phyloP scores from a whole-genome alignment of 352 stramenopile genomes.

The Globisporangium canariense region DNA sequence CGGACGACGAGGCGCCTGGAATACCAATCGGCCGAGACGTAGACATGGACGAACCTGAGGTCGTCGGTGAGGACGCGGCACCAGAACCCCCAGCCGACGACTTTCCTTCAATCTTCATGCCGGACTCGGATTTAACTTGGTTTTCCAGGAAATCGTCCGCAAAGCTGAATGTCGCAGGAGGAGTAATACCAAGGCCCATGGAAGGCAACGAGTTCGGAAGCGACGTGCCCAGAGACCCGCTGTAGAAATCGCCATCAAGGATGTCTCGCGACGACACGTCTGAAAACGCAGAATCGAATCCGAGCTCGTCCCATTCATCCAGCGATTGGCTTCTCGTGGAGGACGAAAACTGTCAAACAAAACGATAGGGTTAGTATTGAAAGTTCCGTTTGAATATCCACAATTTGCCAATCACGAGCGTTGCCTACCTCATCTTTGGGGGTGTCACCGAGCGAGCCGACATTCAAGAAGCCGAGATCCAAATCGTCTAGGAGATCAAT shows the following conservation, averaged over 20 bases:
- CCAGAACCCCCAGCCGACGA: conserved; percentile 10
- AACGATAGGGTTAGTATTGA: not conserved
- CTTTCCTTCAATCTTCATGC: conserved; percentile 38
- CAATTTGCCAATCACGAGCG: not conserved
- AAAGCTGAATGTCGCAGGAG: conserved; percentile 80
- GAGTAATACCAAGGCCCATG: conserved; percentile 85
- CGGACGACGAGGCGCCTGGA: conserved; percentile 43
- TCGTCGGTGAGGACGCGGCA: conserved; percentile 17
- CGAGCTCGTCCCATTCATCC: conserved; percentile 84
- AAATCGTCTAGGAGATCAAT: conserved; percentile 85
- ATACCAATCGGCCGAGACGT: conserved; percentile 82
- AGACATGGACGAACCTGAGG: conserved; percentile 36
- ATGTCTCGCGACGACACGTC: conserved; percentile 77
- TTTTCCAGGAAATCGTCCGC: conserved; percentile 84
- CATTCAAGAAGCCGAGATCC: conserved; percentile 86
- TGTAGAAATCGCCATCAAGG: conserved; percentile 79
- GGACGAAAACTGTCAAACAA: conserved; percentile 41
- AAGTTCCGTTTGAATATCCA: not conserved
- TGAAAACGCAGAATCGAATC: conserved; percentile 80
- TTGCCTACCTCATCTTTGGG: conserved; percentile 69
- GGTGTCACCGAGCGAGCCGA: conserved; percentile 79
- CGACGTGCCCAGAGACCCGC: conserved; percentile 76
- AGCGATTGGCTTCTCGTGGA: conserved; percentile 66
- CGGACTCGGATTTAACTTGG: conserved; percentile 53
- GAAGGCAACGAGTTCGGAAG: conserved; percentile 83